These are phyloP conservation scores for Cladosporium austrohemisphaericum DNA, from an alignment of 2,329 filamentous ascomycete species.

Conservation along the genomic window DNA sequence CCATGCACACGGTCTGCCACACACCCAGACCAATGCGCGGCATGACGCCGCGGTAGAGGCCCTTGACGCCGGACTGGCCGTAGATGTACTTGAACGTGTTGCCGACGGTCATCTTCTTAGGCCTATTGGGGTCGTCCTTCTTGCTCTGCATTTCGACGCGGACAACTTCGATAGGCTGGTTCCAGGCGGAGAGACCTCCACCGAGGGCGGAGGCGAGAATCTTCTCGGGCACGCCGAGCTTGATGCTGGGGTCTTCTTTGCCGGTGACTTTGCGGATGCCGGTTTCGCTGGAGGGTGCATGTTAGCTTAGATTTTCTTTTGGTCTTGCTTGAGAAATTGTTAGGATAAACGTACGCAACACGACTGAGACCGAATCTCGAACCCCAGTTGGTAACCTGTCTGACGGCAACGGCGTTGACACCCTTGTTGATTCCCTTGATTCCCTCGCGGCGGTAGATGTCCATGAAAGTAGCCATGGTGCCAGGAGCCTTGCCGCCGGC, in stretches of 20 bases:
- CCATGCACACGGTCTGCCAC: conserved; percentile 99
- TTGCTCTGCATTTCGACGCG: conserved; percentile 99
- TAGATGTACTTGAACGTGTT: conserved; percentile 86
- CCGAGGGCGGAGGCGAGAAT: conserved; percentile 80
- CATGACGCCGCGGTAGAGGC: conserved; percentile 91
- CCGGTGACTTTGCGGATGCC: conserved; percentile 74
- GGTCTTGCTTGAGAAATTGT: too few relatives aligned
- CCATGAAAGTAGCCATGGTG: conserved; percentile 93
- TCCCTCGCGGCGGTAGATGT: conserved; percentile 92
- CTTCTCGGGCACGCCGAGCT: conserved; percentile 79
- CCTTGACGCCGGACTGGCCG: conserved; percentile 77
- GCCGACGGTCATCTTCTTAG: conserved; percentile 97
- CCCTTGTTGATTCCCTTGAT: conserved; percentile 96
- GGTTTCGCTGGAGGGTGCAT: conserved; percentile 53
- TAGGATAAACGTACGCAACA: conserved; percentile 53
- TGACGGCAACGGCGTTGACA: conserved; percentile 96
- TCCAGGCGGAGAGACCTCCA: conserved; percentile 95
- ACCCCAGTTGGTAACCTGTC: conserved; percentile 99
- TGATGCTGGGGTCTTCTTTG: conserved; percentile 70
- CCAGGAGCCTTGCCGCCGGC: conserved; percentile 78
- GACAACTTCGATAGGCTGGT: conserved; percentile 99
- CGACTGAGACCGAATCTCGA: conserved; percentile 91
- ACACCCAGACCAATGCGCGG: conserved; percentile 92
- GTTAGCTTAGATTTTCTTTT: not conserved
- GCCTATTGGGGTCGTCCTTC: conserved; percentile 93